Percentiles rank a stretch among this genome's conserved stretches.
Conservation (phyloP, 2,329 filamentous ascomycete species). For the Didymosphaeria variabile region DNA sequence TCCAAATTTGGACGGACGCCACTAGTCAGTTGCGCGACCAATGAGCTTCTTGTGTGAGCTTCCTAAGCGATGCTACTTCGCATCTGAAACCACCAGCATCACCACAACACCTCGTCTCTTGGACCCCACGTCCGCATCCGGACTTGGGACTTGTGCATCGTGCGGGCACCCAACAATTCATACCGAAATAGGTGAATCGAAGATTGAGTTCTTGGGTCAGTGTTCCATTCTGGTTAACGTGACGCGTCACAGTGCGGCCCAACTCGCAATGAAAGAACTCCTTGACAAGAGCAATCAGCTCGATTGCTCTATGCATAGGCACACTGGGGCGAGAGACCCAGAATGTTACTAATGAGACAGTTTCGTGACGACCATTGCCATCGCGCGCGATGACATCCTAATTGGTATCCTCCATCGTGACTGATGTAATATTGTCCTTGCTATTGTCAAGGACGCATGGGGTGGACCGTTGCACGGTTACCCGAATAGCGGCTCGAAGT, state of each 20-base stretch:
- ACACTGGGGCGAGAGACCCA: neutral
- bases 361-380: neutral
- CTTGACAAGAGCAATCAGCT: neutral
- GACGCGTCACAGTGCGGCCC: neutral
- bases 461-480: neutral
- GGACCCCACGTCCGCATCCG: neutral
- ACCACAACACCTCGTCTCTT: neutral
- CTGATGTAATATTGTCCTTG: neutral
- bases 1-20: constrained; percentile 12
- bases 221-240: neutral
- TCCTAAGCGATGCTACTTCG: constrained; percentile 5
- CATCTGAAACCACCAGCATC: constrained; percentile 8
- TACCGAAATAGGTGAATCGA: neutral
- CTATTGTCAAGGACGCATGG: neutral
- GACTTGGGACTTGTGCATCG: neutral
- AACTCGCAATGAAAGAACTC: neutral
- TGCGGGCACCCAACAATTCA: neutral
- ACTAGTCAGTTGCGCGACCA: constrained; percentile 7
- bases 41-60: neutral
- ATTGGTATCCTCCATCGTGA: neutral
- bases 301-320: neutral
- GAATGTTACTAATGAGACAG: neutral
- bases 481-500: neutral
- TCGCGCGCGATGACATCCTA: neutral
- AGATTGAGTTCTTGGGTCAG: too few species aligned